Conservation (phyloP, 768 basidiomycete genomes). For the Tephrocybe sp. region DNA sequence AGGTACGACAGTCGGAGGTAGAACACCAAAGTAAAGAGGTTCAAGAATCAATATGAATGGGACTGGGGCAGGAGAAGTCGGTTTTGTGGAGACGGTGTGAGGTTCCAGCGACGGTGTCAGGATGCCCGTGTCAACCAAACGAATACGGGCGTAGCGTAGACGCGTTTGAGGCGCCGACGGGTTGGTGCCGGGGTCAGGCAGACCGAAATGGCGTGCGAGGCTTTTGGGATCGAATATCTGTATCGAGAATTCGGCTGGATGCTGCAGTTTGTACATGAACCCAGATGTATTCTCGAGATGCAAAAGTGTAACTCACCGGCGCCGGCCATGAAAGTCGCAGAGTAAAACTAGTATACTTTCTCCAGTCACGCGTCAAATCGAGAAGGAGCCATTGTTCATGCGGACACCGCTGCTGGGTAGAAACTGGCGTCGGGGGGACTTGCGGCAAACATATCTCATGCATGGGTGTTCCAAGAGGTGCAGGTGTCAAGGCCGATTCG, state of each 20-base stretch:
- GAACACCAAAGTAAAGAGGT: conserved; percentile 54
- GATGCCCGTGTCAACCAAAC: conserved; percentile 51
- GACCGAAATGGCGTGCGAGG: conserved; percentile 17
- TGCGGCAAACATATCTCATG: conserved; percentile 32
- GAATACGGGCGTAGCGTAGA: conserved; percentile 55
- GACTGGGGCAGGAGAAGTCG: conserved; percentile 30
- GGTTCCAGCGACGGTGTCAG: conserved; percentile 32
- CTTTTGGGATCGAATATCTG: conserved; percentile 34
- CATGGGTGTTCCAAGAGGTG: conserved; percentile 36
- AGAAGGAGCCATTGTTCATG: conserved; percentile 49
- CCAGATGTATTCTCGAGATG: neutral
- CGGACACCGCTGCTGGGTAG: conserved; percentile 29
- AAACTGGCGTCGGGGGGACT: conserved; percentile 14
- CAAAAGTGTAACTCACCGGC: conserved; percentile 30
- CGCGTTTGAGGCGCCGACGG: conserved; percentile 27
- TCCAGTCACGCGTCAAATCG: conserved; percentile 44
- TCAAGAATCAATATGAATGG: conserved; percentile 56
- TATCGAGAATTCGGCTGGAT: conserved; percentile 43
- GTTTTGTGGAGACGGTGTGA: conserved; percentile 12
- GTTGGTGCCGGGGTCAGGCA: neutral
- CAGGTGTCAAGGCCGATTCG: conserved; percentile 39
- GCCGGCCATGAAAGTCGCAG: conserved; percentile 57
- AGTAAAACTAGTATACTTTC: conserved; percentile 41
- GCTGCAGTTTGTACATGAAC: conserved; percentile 25
- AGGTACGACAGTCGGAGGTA: conserved; percentile 53